Evolutionary conservation across 768 basidiomycete genomes (phyloP), one percentile per base, ranked within the genome.

Genomic region (Amanita exitialis): DNA sequence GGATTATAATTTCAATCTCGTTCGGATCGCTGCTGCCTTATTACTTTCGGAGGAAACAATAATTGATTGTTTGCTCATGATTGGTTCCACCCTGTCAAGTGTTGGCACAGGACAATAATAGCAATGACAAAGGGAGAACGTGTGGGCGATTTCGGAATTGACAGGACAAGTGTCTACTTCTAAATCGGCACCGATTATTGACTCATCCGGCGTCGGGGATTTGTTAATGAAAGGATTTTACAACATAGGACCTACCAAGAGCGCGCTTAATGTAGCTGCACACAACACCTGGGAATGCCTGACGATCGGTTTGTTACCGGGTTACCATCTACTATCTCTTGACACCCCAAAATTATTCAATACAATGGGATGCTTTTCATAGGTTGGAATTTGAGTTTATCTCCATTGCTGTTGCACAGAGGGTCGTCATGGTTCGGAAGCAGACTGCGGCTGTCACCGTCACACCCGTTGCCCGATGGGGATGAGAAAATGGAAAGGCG

Each of bases 341-440:
- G 23, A 4, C 23, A 4, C 4, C 23, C 4, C n/a, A 45, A 35
- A 47, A 10, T 15, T 35, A 35, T 13, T 20, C 35, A 12, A 23
- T 18, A n/a, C 37, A 23, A 30, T 12, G 27, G 7, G 8, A 8
- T 28, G 27, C 27, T 28, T 28, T 8, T 8, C 7, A 28, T 12
- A 30, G 23, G 23, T 23, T 4, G 23, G 23, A 23, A 23, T 46
- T 34, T 34, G 30, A 46, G 45, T 37, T 37, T 48, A 37, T 38
- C 47, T 23, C 47, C 36, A 48, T 38, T 38, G 3, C 9, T 35
- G 28, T 25, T 23, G 15, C 30, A 9, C n/a, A 6, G 27, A 36
- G 47, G 23, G 47, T 48, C 43, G 43, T 27, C 7, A n/a, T n/a
- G 43, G 43, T 38, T 48, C 18, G 21, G 47, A 47, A 25, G 28